These are phyloP conservation scores for Mycena citricolor DNA, from an alignment of 1,284 basidiomycete species.

Conservation along the genomic window DNA sequence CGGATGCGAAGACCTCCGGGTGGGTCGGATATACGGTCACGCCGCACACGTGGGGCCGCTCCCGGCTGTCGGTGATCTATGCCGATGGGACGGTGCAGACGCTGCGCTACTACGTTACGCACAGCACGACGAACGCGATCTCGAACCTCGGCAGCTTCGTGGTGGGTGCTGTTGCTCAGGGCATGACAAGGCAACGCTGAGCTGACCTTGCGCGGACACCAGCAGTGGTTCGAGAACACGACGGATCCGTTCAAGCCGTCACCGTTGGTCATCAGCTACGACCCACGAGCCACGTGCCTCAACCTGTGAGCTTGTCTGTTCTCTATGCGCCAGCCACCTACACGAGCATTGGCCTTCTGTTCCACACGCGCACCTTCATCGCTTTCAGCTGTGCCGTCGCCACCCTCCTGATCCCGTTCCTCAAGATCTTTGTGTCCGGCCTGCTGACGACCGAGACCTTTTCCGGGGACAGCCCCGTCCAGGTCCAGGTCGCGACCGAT, in stretches of 20 bases:
- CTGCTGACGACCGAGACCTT: too few species aligned
- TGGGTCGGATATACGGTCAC: conserved; percentile 55
- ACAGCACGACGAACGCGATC: conserved; percentile 45
- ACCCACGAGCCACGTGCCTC: conserved; percentile 51
- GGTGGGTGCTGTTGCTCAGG: conserved; percentile 4
- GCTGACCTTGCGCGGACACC: too few species aligned
- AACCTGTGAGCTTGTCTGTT: too few species aligned
- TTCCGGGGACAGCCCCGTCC: too few species aligned
- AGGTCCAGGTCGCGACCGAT: too few species aligned
- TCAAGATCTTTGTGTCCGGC: too few species aligned
- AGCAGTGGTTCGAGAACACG: conserved; percentile 53
- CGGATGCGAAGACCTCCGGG: conserved; percentile 40
- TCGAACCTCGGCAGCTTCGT: conserved; percentile 55
- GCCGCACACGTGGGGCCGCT: conserved; percentile 47
- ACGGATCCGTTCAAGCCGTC: conserved; percentile 55
- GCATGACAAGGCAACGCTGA: too few species aligned
- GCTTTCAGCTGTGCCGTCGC: too few species aligned
- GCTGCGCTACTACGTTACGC: conserved; percentile 54
- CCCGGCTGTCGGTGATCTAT: conserved; percentile 50
- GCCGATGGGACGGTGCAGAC: conserved; percentile 53
- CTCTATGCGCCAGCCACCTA: too few species aligned
- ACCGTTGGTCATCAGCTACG: conserved; percentile 56
- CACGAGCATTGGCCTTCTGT: too few species aligned
- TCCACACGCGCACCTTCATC: too few species aligned
- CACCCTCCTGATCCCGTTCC: too few species aligned